Evolutionary conservation across 768 basidiomycete genomes (phyloP).

Genomic region (Grammothele lineata): DNA sequence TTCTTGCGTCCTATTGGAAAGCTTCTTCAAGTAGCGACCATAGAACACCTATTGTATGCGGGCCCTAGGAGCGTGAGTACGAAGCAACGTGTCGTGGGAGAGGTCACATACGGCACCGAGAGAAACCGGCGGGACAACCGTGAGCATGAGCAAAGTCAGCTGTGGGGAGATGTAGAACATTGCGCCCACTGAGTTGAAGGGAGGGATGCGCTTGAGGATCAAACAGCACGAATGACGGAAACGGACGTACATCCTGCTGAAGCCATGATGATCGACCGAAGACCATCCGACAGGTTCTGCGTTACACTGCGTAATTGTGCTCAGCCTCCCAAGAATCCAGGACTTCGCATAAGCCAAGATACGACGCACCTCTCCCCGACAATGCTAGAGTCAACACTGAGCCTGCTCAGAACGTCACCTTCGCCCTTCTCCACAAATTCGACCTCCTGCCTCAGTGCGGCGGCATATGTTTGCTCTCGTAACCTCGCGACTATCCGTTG

Average conservation of each 20-base stretch:
- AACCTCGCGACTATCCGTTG: conserved; percentile 89
- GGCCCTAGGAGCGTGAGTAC: conserved; percentile 13
- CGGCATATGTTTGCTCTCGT: conserved; percentile 76
- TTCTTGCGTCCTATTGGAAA: conserved; percentile 90
- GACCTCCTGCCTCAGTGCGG: conserved; percentile 85
- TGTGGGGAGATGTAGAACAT: conserved; percentile 93
- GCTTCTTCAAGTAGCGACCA: conserved; percentile 88
- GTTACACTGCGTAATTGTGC: conserved; percentile 66
- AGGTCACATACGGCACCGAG: conserved; percentile 64
- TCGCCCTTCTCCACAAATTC: conserved; percentile 91
- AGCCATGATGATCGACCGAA: conserved; percentile 86
- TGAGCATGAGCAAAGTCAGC: conserved; percentile 88
- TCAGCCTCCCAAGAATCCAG: too few relatives aligned
- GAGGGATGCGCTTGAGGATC: not conserved
- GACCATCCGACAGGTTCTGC: conserved; percentile 75
- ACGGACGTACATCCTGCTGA: conserved; percentile 78
- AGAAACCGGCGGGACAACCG: conserved; percentile 85
- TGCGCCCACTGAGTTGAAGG: conserved; percentile 84
- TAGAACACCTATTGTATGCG: conserved; percentile 71
- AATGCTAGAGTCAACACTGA: conserved; percentile 89
- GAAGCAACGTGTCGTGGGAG: conserved; percentile 26
- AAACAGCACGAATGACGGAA: not conserved
- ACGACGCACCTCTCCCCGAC: conserved; percentile 84
- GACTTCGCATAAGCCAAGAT: too few relatives aligned
- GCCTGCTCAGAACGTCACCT: conserved; percentile 88